Conservation (phyloP, 768 basidiomycete genomes). For the Phallus indusiatus region DNA sequence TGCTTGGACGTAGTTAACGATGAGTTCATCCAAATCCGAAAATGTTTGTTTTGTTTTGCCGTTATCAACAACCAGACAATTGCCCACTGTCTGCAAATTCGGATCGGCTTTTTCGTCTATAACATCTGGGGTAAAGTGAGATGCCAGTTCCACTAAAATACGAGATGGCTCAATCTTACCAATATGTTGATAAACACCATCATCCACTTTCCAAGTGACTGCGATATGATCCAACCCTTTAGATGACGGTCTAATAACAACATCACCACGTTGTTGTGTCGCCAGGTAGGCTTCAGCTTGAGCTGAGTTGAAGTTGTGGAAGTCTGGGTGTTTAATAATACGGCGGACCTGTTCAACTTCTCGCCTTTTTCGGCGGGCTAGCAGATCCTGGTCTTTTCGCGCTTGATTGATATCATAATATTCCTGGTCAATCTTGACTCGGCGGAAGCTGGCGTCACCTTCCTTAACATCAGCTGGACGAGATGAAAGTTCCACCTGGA, state of each 20-base stretch:
- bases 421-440: constrained; percentile 43
- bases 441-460: constrained; percentile 56
- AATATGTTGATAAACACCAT: constrained; percentile 92
- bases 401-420: constrained; percentile 57
- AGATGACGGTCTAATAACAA: constrained; percentile 92
- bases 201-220: constrained; percentile 98
- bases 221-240: constrained; percentile 90
- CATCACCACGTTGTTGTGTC: constrained; percentile 88
- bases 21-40: constrained; percentile 91
- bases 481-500: constrained; percentile 68
- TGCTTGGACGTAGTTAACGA: constrained; percentile 93
- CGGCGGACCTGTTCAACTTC: constrained; percentile 72
- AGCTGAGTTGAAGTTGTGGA: constrained; percentile 85
- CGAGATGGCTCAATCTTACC: constrained; percentile 39
- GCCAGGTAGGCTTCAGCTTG: constrained; percentile 88
- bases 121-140: constrained; percentile 46
- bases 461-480: constrained; percentile 49
- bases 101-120: constrained; percentile 72
- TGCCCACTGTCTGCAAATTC: constrained; percentile 52
- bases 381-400: constrained; percentile 60
- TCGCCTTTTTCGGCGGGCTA: constrained; percentile 75
- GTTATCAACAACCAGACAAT: constrained; percentile 59
- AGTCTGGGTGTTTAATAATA: constrained; percentile 95
- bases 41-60: constrained; percentile 56
- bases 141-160: neutral